These are phyloP conservation scores for Teratosphaeria nubilosa DNA, from an alignment of 2,329 filamentous ascomycete species.

Conservation along the genomic window DNA sequence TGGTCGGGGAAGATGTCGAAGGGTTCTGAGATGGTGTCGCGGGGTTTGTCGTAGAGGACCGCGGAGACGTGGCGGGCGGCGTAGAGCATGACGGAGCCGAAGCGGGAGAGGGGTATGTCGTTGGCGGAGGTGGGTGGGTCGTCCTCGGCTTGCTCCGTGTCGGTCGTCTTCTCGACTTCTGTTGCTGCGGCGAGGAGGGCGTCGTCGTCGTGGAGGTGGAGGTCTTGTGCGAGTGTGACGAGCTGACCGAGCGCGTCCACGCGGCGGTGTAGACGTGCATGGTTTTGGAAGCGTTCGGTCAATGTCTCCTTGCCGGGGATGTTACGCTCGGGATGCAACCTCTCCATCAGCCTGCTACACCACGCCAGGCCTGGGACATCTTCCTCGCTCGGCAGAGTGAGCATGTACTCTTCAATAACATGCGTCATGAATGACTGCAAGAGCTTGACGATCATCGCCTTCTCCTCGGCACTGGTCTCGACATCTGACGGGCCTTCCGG, in stretches of 20 bases:
- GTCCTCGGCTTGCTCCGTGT: slow-evolving; percentile 38
- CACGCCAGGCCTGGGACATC: slow-evolving; percentile 42
- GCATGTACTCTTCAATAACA: slow-evolving; percentile 63
- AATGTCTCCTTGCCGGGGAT: slow-evolving; percentile 53
- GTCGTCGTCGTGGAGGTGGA: slow-evolving; percentile 36
- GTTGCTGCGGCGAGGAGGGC: slow-evolving; percentile 38
- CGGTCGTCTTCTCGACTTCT: slow-evolving; percentile 29
- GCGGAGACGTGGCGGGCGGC: slow-evolving; percentile 42
- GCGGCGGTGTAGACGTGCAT: slow-evolving; percentile 50
- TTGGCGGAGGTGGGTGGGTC: slow-evolving; percentile 42
- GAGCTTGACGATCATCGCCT: slow-evolving; percentile 51
- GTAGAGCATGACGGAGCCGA: slow-evolving; percentile 45
- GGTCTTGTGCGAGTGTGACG: slow-evolving; percentile 54
- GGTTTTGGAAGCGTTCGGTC: slow-evolving; percentile 54
- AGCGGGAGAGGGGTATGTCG: slow-evolving; percentile 47
- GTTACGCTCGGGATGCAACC: slow-evolving; percentile 53
- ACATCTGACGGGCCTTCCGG: slow-evolving; percentile 42
- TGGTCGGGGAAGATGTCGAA: slow-evolving; percentile 46
- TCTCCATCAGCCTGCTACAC: slow-evolving; percentile 54
- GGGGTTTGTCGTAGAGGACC: slow-evolving; percentile 36
- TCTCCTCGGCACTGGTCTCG: slow-evolving; percentile 43
- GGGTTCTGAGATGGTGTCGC: slow-evolving; percentile 6
- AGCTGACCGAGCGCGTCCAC: slow-evolving; percentile 63
- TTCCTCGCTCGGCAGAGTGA: slow-evolving; percentile 33
- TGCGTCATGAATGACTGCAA: slow-evolving; percentile 71